These are phyloP conservation scores for Isatis tinctoria DNA, from an alignment of 345 rosid species.

Conservation along the genomic window DNA sequence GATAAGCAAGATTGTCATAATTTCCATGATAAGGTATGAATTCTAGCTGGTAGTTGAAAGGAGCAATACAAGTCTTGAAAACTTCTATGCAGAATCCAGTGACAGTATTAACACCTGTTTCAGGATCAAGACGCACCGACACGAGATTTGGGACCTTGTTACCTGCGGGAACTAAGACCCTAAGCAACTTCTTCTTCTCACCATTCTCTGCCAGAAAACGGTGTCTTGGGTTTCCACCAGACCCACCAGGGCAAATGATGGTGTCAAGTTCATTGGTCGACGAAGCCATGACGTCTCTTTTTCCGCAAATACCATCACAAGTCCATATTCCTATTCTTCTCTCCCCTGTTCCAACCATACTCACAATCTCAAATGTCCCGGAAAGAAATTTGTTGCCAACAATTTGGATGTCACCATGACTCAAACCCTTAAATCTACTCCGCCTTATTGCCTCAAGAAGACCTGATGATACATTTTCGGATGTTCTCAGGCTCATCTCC, in stretches of 20 bases:
- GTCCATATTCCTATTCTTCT: slow-evolving; percentile 33
- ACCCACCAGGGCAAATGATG: slow-evolving; percentile 25
- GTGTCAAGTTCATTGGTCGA: neutral
- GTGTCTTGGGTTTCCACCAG: slow-evolving; percentile 7
- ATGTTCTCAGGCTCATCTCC: neutral
- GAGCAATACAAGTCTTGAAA: slow-evolving; percentile 28
- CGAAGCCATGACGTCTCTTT: neutral
- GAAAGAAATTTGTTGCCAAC: slow-evolving; percentile 4
- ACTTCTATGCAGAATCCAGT: slow-evolving; percentile 42
- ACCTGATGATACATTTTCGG: neutral
- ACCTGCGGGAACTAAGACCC: slow-evolving; percentile 30
- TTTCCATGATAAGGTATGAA: slow-evolving; percentile 31
- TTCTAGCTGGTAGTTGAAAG: slow-evolving; percentile 20
- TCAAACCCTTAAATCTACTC: slow-evolving; percentile 18
- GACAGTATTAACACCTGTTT: neutral
- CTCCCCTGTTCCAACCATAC: slow-evolving; percentile 7
- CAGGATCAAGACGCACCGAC: slow-evolving; percentile 6
- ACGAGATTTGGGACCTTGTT: slow-evolving; percentile 23
- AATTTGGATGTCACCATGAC: slow-evolving; percentile 29
- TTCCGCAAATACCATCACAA: neutral
- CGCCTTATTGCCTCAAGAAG: slow-evolving; percentile 16
- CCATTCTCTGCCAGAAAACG: neutral
- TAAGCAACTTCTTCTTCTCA: slow-evolving; percentile 18
- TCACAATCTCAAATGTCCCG: slow-evolving; percentile 27
- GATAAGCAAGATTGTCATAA: slow-evolving; percentile 29